Evolutionary conservation across 176 grass and related monocot genomes (phyloP), one percentile per base, ranked within the genome.

Genomic region (Triticum turgidum): DNA sequence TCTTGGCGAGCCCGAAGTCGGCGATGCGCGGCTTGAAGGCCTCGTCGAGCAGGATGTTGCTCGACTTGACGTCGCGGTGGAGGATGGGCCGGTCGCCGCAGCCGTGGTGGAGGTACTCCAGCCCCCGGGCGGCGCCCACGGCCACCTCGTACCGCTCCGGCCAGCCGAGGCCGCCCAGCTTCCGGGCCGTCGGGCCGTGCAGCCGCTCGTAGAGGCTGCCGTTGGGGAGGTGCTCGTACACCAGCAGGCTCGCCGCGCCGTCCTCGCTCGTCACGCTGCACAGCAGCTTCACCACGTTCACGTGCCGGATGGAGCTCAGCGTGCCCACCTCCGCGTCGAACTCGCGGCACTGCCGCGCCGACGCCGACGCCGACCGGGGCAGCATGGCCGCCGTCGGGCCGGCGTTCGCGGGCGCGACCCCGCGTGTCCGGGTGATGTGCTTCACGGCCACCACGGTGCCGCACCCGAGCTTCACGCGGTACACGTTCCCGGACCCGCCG

Each of bases 41-140:
- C 64, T 98, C 93, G 54, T 95, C 96, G 7, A 98, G 90, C n/a
- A 98, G 93, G 83, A 98, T 98, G 78, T 98, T 98, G 86, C 93
- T 95, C 0, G 93, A 95, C 77, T 98, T 98, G 73, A 98, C 96
- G 79, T 98, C 96, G 25, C 96, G 93, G 88, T 98, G 96, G 6
- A 98, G 79, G 84, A 98, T 98, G n/a, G 86, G 86, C 0, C 93
- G 86, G 69, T 90, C 90, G 11, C 93, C 90, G 11, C 96, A 94
- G 21, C 91, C 90, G 22, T 98, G 90, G 81, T 98, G 93, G 29
- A 98, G 91, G 88, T 98, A 98, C 79, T 94, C 91, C 4, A 98
- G 87, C 0, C 96, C 96, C 39, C 86, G 42, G 3, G 93, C 93
- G 3, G 93, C 88, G n/a, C 96, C 96, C 42, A 94, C 77, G 9